Percentiles rank a stretch among this genome's conserved stretches.
Evolutionary conservation across 2,329 filamentous ascomycete species (phyloP).

Genomic region (Scedosporium aurantiacum): DNA sequence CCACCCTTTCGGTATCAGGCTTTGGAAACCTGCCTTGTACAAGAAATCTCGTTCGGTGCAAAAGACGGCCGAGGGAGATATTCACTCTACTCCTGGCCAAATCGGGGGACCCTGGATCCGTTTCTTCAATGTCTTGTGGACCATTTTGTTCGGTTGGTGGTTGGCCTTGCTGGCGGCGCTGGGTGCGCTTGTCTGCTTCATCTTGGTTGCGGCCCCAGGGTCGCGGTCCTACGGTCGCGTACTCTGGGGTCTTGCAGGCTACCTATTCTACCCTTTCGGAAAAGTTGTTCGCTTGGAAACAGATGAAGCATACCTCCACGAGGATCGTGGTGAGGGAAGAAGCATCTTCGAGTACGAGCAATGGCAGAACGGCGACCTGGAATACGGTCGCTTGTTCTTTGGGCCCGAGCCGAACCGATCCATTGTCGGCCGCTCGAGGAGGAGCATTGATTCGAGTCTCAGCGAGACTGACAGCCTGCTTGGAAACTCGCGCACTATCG

Average conservation of each 20-base stretch:
- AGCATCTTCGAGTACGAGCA: conserved; percentile 98
- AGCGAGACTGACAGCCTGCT: conserved; percentile 87
- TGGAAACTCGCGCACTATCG: conserved; percentile 38
- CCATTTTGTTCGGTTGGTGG: conserved; percentile 92
- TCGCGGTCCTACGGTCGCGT: conserved; percentile 77
- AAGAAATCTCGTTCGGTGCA: conserved; percentile 96
- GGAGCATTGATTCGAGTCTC: conserved; percentile 74
- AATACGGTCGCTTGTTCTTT: conserved; percentile 93
- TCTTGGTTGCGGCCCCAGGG: conserved; percentile 69
- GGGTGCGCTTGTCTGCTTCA: conserved; percentile 66
- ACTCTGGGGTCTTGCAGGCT: conserved; percentile 71
- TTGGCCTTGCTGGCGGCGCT: conserved; percentile 64
- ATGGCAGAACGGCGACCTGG: conserved; percentile 95
- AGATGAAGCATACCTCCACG: conserved; percentile 87
- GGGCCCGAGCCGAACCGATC: conserved; percentile 62
- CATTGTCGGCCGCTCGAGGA: conserved; percentile 73
- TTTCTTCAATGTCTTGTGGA: conserved; percentile 85
- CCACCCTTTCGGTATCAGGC: conserved; percentile 94
- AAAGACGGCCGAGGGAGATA: conserved; percentile 90
- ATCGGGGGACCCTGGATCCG: conserved; percentile 76
- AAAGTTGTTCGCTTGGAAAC: conserved; percentile 90
- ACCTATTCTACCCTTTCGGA: conserved; percentile 92
- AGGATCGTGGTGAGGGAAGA: conserved; percentile 89
- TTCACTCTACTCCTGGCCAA: conserved; percentile 86
- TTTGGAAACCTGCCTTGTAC: conserved; percentile 97